phyloP scores from a whole-genome alignment of 1,139 yeast species.

The Pichia sp. region DNA sequence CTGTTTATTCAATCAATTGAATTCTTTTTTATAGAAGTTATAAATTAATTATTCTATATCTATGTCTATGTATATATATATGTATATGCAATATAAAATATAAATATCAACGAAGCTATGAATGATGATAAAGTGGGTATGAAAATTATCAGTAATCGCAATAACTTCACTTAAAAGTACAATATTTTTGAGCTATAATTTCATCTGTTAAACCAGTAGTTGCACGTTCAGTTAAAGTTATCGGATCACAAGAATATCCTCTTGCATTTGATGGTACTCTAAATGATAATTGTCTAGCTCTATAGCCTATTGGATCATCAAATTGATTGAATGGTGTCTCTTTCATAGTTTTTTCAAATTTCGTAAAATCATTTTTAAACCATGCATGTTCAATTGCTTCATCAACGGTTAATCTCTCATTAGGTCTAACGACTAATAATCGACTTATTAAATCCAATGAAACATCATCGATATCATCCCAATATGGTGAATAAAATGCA shows the following conservation, averaged over 20 bases:
- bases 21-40: neutral
- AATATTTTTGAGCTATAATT: constrained; percentile 17
- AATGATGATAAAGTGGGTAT: too few species aligned
- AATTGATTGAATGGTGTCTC: too few species aligned
- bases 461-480: constrained; percentile 64
- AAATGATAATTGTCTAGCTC: constrained; percentile 19
- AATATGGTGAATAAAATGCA: constrained; percentile 74
- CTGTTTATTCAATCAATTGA: constrained; percentile 18
- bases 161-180: constrained; percentile 1
- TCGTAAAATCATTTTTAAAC: constrained; percentile 31
- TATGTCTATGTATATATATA: too few species aligned
- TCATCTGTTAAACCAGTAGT: constrained; percentile 24
- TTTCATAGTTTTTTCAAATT: neutral
- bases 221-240: constrained; percentile 23
- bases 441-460: constrained; percentile 62
- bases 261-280: constrained; percentile 22
- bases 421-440: constrained; percentile 54
- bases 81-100: too few species aligned
- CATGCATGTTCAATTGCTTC: constrained; percentile 54
- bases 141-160: neutral
- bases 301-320: constrained; percentile 8
- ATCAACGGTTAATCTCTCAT: constrained; percentile 43
- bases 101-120: too few species aligned
- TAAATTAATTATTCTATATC: neutral
- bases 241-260: constrained; percentile 24